Conservation (phyloP, 2,329 filamentous ascomycete genomes). For the Massarina eburnea region DNA sequence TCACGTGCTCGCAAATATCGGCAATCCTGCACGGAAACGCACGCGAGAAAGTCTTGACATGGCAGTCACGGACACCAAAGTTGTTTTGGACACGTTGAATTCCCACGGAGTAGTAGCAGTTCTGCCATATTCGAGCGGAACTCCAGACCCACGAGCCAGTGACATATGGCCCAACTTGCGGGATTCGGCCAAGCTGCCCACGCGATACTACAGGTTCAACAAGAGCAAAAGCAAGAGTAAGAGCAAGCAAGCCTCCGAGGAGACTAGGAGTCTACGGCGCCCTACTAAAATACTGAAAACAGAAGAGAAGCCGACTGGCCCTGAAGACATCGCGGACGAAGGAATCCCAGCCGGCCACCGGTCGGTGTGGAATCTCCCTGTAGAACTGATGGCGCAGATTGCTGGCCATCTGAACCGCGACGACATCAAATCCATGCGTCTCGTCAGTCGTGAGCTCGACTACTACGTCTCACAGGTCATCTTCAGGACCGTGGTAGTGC, state of each 20-base stretch:
- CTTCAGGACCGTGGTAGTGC: constrained; percentile 65
- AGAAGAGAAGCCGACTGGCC: background rate
- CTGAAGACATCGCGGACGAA: background rate
- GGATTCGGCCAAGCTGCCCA: constrained; percentile 26
- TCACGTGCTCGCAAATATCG: background rate
- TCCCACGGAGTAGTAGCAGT: constrained; percentile 26
- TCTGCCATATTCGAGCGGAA: constrained; percentile 21
- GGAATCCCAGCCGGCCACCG: constrained; percentile 25
- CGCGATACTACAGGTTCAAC: constrained; percentile 25
- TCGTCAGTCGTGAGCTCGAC: constrained; percentile 64
- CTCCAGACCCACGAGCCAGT: constrained; percentile 27
- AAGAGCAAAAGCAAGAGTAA: too few species aligned
- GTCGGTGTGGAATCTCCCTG: constrained; percentile 52
- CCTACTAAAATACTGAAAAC: constrained; percentile 3
- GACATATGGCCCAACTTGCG: constrained; percentile 42
- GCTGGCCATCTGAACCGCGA: constrained; percentile 57
- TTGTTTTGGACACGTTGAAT: constrained; percentile 14
- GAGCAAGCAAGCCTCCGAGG: background rate
- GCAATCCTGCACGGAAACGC: background rate
- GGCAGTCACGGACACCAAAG: constrained; percentile 8
- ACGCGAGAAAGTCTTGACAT: background rate
- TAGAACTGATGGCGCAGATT: constrained; percentile 65
- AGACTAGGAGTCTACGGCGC: constrained; percentile 3
- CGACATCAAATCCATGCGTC: constrained; percentile 62
- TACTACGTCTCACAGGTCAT: constrained; percentile 58